These are phyloP conservation scores for Dryadomyces quercivorus DNA, from an alignment of 2,329 filamentous ascomycete species.

Conservation along the genomic window DNA sequence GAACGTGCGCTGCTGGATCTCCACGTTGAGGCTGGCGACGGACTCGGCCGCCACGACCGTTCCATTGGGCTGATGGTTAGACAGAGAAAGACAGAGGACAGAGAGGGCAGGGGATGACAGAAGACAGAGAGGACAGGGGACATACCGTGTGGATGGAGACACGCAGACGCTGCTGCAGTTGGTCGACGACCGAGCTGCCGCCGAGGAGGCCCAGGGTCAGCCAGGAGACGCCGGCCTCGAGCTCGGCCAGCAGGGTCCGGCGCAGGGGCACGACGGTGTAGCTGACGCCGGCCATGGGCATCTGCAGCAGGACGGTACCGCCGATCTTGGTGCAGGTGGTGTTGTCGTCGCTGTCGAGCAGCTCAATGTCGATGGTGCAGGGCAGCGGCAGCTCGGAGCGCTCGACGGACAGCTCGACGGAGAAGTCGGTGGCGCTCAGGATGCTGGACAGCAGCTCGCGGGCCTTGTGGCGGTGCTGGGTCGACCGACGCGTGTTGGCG, in stretches of 20 bases:
- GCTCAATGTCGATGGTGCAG: slow-evolving; percentile 22
- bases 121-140: too few species aligned
- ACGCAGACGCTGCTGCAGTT: slow-evolving; percentile 17
- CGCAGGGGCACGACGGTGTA: slow-evolving; percentile 22
- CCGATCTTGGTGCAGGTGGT: slow-evolving; percentile 16
- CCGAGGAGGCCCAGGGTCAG: not conserved
- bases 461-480: not conserved
- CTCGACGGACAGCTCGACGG: slow-evolving; percentile 23
- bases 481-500: not conserved
- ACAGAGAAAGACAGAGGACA: too few species aligned
- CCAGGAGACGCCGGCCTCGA: not conserved
- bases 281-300: slow-evolving; percentile 22
- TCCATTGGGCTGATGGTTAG: slow-evolving; percentile 19
- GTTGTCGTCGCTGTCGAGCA: slow-evolving; percentile 8
- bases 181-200: slow-evolving; percentile 16
- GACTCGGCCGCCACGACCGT: slow-evolving; percentile 13
- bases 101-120: too few species aligned
- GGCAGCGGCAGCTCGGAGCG: slow-evolving; percentile 24
- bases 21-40: slow-evolving; percentile 24
- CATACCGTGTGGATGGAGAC: slow-evolving; percentile 15
- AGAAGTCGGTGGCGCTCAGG: slow-evolving; percentile 18
- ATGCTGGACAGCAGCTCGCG: not conserved
- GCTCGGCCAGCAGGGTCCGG: slow-evolving; percentile 5
- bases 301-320: slow-evolving; percentile 21
- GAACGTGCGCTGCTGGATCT: slow-evolving; percentile 20